A percentile compares a stretch with the other conserved stretches of the same genome.
These are phyloP conservation scores for Aureococcus anophagefferens DNA, from an alignment of 108 stramenopile species.

Conservation along the genomic window DNA sequence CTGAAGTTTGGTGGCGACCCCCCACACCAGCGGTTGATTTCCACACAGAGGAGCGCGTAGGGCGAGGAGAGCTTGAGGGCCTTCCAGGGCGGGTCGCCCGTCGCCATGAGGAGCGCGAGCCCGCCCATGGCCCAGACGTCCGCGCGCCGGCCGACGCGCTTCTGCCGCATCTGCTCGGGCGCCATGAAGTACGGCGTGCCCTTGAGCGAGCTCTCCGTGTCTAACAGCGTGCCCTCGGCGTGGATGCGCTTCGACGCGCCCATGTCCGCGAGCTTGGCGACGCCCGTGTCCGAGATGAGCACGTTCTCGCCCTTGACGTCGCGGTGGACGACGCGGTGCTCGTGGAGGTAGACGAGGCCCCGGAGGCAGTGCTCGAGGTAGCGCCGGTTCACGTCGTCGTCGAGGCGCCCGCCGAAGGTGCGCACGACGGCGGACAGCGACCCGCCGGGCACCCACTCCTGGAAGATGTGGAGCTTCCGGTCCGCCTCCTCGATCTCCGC, in stretches of 20 bases:
- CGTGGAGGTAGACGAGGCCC: conserved; percentile 34
- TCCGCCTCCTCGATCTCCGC: conserved; percentile 26
- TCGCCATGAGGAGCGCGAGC: conserved; percentile 73
- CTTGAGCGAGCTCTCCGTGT: conserved; percentile 43
- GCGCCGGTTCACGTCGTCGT: conserved; percentile 20
- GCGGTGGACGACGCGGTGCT: conserved; percentile 33
- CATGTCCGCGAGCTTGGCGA: conserved; percentile 15
- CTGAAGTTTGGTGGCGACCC: no score
- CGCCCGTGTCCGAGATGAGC: background rate
- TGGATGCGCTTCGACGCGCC: background rate
- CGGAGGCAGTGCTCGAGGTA: conserved; percentile 34
- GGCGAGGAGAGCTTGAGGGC: conserved; percentile 76
- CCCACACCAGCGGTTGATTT: no score
- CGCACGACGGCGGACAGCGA: conserved; percentile 27
- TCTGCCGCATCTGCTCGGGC: conserved; percentile 74
- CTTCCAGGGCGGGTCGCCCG: conserved; percentile 77
- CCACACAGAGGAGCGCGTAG: no score
- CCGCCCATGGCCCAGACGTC: conserved; percentile 85
- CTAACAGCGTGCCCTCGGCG: conserved; percentile 9
- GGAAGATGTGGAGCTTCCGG: conserved; percentile 71
- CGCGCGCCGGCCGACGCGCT: conserved; percentile 65
- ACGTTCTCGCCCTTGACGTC: conserved; percentile 34
- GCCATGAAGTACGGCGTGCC: conserved; percentile 90
- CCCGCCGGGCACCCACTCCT: conserved; percentile 77
- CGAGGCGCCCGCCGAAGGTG: conserved; percentile 27